Conservation (phyloP, 2,329 filamentous ascomycete species). For the Fusarium pseudonygamai region DNA sequence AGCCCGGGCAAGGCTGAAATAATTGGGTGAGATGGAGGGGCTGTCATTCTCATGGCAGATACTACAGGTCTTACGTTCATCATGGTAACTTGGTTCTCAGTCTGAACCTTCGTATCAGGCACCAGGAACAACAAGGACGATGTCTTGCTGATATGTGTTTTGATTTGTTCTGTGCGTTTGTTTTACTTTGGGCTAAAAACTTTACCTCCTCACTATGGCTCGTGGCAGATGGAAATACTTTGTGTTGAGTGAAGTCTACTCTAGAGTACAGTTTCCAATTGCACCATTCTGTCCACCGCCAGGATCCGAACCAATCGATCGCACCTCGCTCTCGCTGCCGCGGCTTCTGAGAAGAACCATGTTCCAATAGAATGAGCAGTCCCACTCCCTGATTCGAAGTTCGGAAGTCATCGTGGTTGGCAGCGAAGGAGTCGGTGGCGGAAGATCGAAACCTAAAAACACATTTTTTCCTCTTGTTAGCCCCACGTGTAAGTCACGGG, state of each 20-base stretch:
- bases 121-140: not conserved
- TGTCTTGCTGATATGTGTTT: not conserved
- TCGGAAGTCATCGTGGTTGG: slow-evolving; percentile 2
- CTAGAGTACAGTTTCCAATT: not conserved
- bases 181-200: not conserved
- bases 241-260: slow-evolving; percentile 6
- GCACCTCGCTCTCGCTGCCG: not conserved
- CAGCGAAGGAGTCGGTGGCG: not conserved
- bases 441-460: not conserved
- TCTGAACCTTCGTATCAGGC: not conserved
- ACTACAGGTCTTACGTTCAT: not conserved
- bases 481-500: not conserved
- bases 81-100: not conserved
- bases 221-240: not conserved
- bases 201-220: not conserved
- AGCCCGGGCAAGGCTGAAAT: not conserved
- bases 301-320: not conserved
- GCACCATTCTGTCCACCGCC: not conserved
- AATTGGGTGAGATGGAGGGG: not conserved
- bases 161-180: not conserved
- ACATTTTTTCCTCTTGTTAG: not conserved
- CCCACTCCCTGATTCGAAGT: not conserved
- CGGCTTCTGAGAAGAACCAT: not conserved
- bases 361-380: not conserved
- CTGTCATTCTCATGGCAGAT: not conserved